Evolutionary conservation across 768 basidiomycete species (phyloP), one percentile per base, ranked within the genome.

Genomic region (Crucibulum laeve): DNA sequence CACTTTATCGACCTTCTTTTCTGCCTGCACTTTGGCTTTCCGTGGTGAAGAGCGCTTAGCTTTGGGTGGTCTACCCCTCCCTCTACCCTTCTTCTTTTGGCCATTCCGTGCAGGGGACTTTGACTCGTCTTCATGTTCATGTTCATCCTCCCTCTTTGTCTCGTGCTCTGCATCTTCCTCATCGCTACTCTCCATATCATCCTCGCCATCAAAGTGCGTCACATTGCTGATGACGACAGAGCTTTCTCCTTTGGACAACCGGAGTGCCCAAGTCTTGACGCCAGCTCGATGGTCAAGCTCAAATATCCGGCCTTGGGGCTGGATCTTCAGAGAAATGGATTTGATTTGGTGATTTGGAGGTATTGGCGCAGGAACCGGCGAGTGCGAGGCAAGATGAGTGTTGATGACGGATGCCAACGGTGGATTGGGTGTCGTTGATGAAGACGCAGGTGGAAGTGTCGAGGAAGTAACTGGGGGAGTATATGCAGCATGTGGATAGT

Each of bases 251-350:
- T 67, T 65, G 7, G 68, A 67, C 25, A 90, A 69, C 37, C 80
- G 71, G 59, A 88, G 65, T 3, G 79, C 77, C 89, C 89, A 91
- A 25, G 64, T 77, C 55, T 74, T 79, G 38, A 91, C 89, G 3
- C 87, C 85, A 41, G 88, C 84, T 33, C 70, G 70, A 43, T 79
- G 64, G 53, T 87, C 80, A 23, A 91, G 65, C 23, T 64, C 65
- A 28, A 91, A 60, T 15, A 65, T 65, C 30, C 89, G 70, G 23
- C 76, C 80, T 7, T 62, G 64, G 8, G 87, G 87, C 38, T 80
- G 68, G n/a, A 80, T 72, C 28, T 62, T 65, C 43, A 84, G 55
- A n/a, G 58, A 68, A 25, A 84, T 68, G 28, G 67, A 69, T 48
- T 74, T 76, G 46, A 87, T 62, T 42, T 71, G 77, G 42, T 73